Evolutionary conservation across 768 basidiomycete genomes (phyloP).

Genomic region (Rhodotorula paludigena): DNA sequence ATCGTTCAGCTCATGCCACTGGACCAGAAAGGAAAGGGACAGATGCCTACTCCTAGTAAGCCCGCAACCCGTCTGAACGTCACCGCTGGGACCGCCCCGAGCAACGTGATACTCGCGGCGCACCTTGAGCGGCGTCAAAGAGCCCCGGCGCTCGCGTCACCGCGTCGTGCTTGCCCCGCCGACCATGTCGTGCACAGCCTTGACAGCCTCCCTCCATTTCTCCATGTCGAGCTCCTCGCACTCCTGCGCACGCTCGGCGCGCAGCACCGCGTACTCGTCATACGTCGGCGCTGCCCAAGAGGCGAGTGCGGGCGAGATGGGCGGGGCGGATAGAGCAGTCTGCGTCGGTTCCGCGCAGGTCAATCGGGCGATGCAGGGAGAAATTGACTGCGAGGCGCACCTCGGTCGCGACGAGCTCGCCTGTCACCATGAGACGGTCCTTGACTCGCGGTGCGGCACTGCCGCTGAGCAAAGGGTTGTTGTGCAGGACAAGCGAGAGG

Average conservation of each 20-base stretch:
- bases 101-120: no score
- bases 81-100: no score
- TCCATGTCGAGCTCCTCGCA: constrained; percentile 10
- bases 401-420: not conserved
- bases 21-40: no score
- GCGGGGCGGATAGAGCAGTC: not conserved
- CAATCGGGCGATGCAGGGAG: not conserved
- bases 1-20: no score
- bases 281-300: not conserved
- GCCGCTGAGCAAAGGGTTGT: no score
- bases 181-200: not conserved
- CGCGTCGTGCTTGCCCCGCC: not conserved
- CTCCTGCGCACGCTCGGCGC: not conserved
- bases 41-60: no score
- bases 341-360: not conserved
- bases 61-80: no score
- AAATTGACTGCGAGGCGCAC: not conserved
- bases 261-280: not conserved
- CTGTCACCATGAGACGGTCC: not conserved
- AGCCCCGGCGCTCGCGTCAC: no score
- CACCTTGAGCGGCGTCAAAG: no score
- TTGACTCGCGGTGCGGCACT: not conserved
- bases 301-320: not conserved
- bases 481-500: not conserved
- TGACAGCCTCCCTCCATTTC: constrained; percentile 1